A percentile compares a stretch with the other conserved stretches of the same genome.
Evolutionary conservation across 345 rosid species (phyloP).

Genomic region (Eucalyptus pauciflora): DNA sequence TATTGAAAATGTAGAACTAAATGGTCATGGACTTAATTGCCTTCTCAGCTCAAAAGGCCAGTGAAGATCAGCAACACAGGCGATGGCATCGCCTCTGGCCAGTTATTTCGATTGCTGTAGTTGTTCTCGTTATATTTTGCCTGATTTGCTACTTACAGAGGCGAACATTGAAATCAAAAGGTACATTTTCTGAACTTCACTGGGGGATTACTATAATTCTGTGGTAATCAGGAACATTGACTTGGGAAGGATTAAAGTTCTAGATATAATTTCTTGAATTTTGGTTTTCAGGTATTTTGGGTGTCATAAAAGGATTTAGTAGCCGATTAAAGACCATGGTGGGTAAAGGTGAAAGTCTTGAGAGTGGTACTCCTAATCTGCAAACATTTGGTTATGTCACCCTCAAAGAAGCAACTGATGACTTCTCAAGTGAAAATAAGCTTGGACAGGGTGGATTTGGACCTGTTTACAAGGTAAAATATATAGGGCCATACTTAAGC

Average conservation of each 20-base stretch:
- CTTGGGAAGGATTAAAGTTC: neutral
- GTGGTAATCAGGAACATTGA: neutral
- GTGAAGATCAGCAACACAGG: neutral
- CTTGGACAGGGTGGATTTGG: slow-evolving; percentile 40
- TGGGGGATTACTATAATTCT: neutral
- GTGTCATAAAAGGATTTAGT: neutral
- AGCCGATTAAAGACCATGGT: neutral
- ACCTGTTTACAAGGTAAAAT: slow-evolving; percentile 24
- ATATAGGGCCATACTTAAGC: neutral
- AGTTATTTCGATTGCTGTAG: slow-evolving; percentile 2
- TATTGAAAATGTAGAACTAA: neutral
- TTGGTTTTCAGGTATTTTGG: neutral
- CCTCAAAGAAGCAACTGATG: slow-evolving; percentile 18
- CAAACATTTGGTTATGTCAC: slow-evolving; percentile 6
- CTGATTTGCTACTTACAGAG: neutral
- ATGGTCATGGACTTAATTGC: neutral
- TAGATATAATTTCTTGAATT: neutral
- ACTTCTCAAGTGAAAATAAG: slow-evolving; percentile 19
- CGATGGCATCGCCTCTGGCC: neutral
- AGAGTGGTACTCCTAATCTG: slow-evolving; percentile 1
- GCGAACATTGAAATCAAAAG: slow-evolving; percentile 2
- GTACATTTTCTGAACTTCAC: neutral
- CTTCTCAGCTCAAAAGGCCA: slow-evolving; percentile 11
- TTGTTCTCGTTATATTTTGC: neutral
- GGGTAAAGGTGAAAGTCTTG: neutral